Conservation (phyloP, 495 filamentous ascomycete species). For the Penicillium parvum region DNA sequence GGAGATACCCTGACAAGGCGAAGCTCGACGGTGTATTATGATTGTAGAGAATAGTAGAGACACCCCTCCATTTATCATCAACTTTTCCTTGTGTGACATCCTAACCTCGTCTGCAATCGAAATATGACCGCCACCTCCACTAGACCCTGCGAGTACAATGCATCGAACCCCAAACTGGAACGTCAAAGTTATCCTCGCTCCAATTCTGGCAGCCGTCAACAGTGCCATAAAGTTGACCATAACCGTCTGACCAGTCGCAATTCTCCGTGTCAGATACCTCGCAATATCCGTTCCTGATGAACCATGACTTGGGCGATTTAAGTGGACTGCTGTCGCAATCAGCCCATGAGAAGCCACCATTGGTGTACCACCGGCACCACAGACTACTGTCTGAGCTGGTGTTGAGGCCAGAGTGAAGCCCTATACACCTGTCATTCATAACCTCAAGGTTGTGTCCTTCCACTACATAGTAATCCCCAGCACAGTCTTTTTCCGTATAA, state of each 20-base stretch:
- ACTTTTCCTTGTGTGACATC: too few species aligned
- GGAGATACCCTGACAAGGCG: too few species aligned
- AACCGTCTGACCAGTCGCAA: conserved; percentile 2
- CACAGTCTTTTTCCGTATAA: neutral
- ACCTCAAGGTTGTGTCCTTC: conserved; percentile 6
- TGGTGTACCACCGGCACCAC: conserved; percentile 11
- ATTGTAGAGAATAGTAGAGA: too few species aligned
- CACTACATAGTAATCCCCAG: conserved; percentile 3
- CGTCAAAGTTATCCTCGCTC: too few species aligned
- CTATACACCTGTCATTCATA: neutral
- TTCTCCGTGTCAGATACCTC: neutral
- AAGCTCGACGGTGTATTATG: too few species aligned
- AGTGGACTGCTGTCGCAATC: neutral
- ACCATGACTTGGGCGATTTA: conserved; percentile 1
- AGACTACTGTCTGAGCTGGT: neutral
- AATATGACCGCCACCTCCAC: too few species aligned
- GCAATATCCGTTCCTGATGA: neutral
- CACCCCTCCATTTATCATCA: too few species aligned
- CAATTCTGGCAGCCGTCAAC: too few species aligned
- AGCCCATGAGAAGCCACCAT: neutral
- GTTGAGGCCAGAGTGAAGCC: neutral
- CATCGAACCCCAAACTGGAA: too few species aligned
- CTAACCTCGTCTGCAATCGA: too few species aligned
- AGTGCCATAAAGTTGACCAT: neutral
- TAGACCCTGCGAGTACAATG: too few species aligned